Evolutionary conservation across 495 filamentous ascomycete genomes (phyloP).

Genomic region (Aspergillus hancockii): DNA sequence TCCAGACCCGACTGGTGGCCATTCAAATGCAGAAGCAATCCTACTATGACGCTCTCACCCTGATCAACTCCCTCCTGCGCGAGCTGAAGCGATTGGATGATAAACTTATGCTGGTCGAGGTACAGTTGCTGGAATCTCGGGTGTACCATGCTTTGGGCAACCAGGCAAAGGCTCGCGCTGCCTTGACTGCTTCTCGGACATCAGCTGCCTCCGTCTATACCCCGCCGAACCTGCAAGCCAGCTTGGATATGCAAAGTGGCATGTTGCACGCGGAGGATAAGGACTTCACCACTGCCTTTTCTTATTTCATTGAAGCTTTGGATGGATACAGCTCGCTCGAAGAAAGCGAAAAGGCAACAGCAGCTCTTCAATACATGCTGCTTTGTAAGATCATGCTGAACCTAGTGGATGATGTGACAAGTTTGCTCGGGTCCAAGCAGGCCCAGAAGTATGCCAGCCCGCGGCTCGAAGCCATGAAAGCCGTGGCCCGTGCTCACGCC

Average conservation of each 20-base stretch:
- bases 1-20: constrained; percentile 90
- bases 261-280: constrained; percentile 98
- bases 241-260: constrained; percentile 97
- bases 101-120: constrained; percentile 98
- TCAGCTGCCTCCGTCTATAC: constrained; percentile 96
- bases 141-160: constrained; percentile 98
- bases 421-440: constrained; percentile 89
- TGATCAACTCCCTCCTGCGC: constrained; percentile 92
- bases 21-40: constrained; percentile 95
- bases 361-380: constrained; percentile 98
- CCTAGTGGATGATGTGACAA: constrained; percentile 90
- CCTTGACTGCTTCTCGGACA: constrained; percentile 90
- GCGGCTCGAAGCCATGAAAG: constrained; percentile 97
- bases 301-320: constrained; percentile 98
- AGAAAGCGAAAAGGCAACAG: constrained; percentile 77
- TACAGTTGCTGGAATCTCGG: constrained; percentile 93
- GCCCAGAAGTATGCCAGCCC: constrained; percentile 93
- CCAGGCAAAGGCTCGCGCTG: constrained; percentile 91
- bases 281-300: constrained; percentile 97
- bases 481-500: constrained; percentile 90
- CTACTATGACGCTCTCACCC: constrained; percentile 92
- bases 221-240: constrained; percentile 90
- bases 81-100: constrained; percentile 98
- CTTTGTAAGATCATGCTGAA: constrained; percentile 99
- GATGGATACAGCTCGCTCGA: constrained; percentile 96